Evolutionary conservation across 257 asterid species (phyloP).

Genomic region (Capsicum pubescens): DNA sequence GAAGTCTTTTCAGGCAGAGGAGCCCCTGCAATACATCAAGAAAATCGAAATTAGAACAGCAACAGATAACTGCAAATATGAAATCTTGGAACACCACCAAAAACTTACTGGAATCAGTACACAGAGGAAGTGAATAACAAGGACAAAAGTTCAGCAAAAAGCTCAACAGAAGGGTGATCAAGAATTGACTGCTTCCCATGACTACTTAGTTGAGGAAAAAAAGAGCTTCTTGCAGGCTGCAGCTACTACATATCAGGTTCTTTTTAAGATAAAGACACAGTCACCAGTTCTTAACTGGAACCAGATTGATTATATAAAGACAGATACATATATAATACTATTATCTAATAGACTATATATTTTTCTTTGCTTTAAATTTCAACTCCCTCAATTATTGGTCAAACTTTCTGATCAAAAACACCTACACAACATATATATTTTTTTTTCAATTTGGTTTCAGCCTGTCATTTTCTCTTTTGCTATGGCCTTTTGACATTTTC

Average conservation of each 20-base stretch:
- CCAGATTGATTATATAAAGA: conserved; percentile 23
- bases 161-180: conserved; percentile 41
- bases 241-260: conserved; percentile 21
- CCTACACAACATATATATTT: not conserved
- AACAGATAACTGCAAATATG: conserved; percentile 7
- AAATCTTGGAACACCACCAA: conserved; percentile 28
- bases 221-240: not conserved
- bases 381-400: conserved; percentile 1
- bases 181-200: conserved; percentile 52
- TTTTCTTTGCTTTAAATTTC: conserved; percentile 24
- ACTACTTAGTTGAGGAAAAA: conserved; percentile 8
- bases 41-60: not conserved
- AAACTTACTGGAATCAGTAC: conserved; percentile 72
- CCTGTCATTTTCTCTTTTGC: conserved; percentile 39
- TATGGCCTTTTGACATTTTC: conserved; percentile 42
- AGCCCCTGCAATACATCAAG: conserved; percentile 53
- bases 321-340: not conserved
- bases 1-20: conserved; percentile 54
- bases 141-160: conserved; percentile 61
- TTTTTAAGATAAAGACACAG: not conserved
- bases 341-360: not conserved
- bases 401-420: not conserved
- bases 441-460: conserved; percentile 1
- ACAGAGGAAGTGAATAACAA: conserved; percentile 60
- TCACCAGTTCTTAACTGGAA: not conserved